Base-by-base conservation (phyloP, 78 protist species). In the Speleostelium caveatum region DNA sequence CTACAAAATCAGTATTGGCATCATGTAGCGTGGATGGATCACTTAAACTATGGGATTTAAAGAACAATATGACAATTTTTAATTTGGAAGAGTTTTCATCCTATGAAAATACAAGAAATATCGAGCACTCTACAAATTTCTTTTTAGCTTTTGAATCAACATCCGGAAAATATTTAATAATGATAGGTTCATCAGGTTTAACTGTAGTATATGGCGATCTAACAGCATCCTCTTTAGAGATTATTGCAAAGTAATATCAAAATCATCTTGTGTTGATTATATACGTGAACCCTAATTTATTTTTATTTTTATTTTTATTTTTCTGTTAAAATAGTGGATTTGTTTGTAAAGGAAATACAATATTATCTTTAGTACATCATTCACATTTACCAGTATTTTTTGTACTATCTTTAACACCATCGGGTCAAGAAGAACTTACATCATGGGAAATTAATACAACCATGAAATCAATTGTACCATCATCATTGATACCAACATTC, bases 171-270 rank as follows among this genome's bases (percentile, higher is more conserved):
- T 83, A 83, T 32, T 39, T 83, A 38, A 67, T 83, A 8, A 83
- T 83, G 91, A 59, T 67, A 19, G 91, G 91, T 39, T 83, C 91
- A 38, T 83, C 91, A 30, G 91, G 91, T 69, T 53, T 83, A 56
- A 83, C 91, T 28, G 42, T 83, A 55, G 91, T 83, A 5, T 83
- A 83, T 69, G 79, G 79, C 42, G 91, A 83, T 42, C 12, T 69
- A 38, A 60, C 80, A 6, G 2, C 62, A 26, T 22, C 26, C n/a
- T 30, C 86, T 30, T 79, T 55, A 71, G 91, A 83, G 32, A 73
- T 83, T 28, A 60, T 83, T 67, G 91, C 91, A 41, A 69, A 42
- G 91, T 83, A 83, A 35, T 67, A 35, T 24, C n/a, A 2, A 16
- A 67, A 1, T 21, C 17, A 62, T 1, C 5, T 2, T 35, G 5